Conservation (phyloP, 139 green algal species). For the Astrephomene gubernaculifera region DNA sequence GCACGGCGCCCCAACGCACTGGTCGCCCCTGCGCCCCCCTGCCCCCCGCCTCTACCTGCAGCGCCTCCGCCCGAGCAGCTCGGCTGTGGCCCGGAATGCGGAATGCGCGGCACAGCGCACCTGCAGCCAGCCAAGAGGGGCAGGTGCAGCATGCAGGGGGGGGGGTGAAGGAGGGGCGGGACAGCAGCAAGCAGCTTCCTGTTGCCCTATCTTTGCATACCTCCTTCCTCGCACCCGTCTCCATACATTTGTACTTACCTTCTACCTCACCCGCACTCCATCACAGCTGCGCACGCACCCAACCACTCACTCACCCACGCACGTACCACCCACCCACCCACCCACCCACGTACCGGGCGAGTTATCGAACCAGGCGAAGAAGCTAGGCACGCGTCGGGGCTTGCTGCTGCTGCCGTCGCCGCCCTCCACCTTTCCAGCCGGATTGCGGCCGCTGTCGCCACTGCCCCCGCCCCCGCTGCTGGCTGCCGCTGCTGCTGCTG, state of each 20-base stretch:
- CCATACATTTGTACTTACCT: not conserved
- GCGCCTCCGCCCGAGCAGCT: not conserved
- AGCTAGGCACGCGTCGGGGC: not conserved
- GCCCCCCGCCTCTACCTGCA: too few relatives aligned
- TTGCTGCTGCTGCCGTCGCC: not conserved
- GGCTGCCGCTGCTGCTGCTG: not conserved
- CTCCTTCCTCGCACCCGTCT: not conserved
- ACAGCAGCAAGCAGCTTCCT: too few relatives aligned
- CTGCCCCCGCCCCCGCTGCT: not conserved
- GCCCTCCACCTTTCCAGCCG: too few relatives aligned
- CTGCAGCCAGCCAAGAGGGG: not conserved
- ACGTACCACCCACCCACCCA: not conserved
- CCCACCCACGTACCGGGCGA: not conserved
- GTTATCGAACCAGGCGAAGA: constrained; percentile 22
- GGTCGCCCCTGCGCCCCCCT: too few relatives aligned
- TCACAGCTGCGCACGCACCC: not conserved
- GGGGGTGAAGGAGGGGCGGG: not conserved
- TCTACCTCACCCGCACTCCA: not conserved
- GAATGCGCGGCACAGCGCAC: constrained; percentile 20
- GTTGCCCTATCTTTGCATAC: not conserved
- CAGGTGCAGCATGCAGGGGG: not conserved
- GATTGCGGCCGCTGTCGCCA: not conserved
- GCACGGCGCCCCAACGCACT: too few relatives aligned
- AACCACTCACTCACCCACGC: not conserved
- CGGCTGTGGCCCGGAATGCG: not conserved